Evolutionary conservation across 139 green algal genomes (phyloP), one percentile per base, ranked within the genome.

Genomic region (Chlamydomonas sphaeroides): DNA sequence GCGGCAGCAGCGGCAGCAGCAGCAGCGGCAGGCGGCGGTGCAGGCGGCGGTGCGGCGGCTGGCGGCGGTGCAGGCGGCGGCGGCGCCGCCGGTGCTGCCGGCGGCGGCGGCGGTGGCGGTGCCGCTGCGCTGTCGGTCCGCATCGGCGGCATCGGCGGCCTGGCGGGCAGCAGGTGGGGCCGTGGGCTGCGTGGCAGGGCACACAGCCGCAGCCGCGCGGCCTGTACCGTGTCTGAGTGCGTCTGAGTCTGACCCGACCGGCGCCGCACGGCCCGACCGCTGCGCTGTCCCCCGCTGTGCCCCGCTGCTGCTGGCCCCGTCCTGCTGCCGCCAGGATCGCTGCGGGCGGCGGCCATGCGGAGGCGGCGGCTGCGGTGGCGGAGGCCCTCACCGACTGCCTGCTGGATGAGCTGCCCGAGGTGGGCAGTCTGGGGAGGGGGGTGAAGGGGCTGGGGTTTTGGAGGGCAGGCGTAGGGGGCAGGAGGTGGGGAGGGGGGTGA

Each of bases 401-500:
- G 15, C 30, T 80, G 74, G 74, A 80, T 57, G 74, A 80, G 57
- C 59, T 80, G 61, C 59, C 74, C 0, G 59, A 80, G 38, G 74
- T 80, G 38, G 35, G 74, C n/a, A n/a, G n/a, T n/a, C n/a, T n/a
- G n/a, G n/a, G n/a, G n/a, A n/a, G 38, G 59, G 42, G 39, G 74
- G 51, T 21, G 59, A 39, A 38, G 74, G 51, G 39, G 53, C 20
- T 3, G 59, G 74, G 26, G 18, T 80, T 6, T 6, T n/a, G 56
- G 6, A 62, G 56, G 18, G n/a, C n/a, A n/a, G n/a, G n/a, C n/a
- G n/a, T n/a, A n/a, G n/a, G n/a, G n/a, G n/a, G n/a, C n/a, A n/a
- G n/a, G n/a, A n/a, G n/a, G n/a, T n/a, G n/a, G n/a, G n/a, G n/a
- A n/a, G n/a, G n/a, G n/a, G n/a, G n/a, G n/a, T n/a, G n/a, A n/a